Evolutionary conservation across 768 basidiomycete genomes (phyloP).

Genomic region (Agaricus blazei): DNA sequence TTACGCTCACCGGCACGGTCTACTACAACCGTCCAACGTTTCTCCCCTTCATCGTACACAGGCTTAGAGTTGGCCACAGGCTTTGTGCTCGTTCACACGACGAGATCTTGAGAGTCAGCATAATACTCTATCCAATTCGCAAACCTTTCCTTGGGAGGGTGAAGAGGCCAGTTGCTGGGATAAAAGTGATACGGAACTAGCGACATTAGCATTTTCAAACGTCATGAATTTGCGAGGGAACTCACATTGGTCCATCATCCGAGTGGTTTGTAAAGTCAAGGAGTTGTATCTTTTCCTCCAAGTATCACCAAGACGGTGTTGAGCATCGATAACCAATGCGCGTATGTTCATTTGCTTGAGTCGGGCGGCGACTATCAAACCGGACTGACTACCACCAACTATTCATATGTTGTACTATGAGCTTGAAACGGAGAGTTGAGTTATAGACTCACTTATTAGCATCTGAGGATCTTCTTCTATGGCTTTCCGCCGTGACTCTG

Average conservation of each 20-base stretch:
- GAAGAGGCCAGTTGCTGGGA: slow-evolving; percentile 2
- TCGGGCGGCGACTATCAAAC: slow-evolving; percentile 3
- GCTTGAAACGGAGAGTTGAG: not conserved
- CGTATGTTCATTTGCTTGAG: slow-evolving; percentile 10
- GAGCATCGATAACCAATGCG: slow-evolving; percentile 1
- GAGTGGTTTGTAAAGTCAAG: slow-evolving; percentile 2
- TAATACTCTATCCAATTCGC: slow-evolving; percentile 9
- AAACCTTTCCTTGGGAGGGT: slow-evolving; percentile 3
- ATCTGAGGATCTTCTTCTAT: slow-evolving; percentile 1
- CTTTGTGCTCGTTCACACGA: slow-evolving; percentile 5
- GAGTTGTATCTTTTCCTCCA: slow-evolving; percentile 9
- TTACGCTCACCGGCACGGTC: slow-evolving; percentile 2
- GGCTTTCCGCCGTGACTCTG: not conserved
- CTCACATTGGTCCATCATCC: slow-evolving; percentile 6
- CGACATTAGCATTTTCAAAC: not conserved
- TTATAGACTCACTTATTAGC: slow-evolving; percentile 4
- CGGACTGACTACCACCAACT: slow-evolving; percentile 6
- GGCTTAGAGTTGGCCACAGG: not conserved
- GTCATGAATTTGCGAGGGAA: not conserved
- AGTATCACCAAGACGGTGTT: not conserved
- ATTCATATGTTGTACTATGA: not conserved
- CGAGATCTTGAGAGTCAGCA: slow-evolving; percentile 4
- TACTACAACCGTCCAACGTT: slow-evolving; percentile 3
- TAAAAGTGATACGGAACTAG: slow-evolving; percentile 2
- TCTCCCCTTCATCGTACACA: not conserved